A percentile compares a stretch with the other conserved stretches of the same genome.
These are phyloP conservation scores for Fusarium sp. DNA, from an alignment of 2,329 filamentous ascomycete genomes.

Conservation along the genomic window DNA sequence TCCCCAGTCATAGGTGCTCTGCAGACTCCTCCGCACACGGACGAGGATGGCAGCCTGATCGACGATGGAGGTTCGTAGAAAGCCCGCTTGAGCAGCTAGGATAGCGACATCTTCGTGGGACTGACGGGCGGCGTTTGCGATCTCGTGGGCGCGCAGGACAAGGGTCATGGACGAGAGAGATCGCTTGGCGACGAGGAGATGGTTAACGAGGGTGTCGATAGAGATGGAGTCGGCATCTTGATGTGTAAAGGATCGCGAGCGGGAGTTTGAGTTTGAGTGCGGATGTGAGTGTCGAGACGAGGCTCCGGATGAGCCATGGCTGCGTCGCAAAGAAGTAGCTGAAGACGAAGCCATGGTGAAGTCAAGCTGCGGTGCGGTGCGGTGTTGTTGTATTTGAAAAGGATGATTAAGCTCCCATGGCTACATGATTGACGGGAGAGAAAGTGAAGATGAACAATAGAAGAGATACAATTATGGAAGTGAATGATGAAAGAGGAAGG, in stretches of 20 bases:
- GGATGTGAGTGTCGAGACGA: slow-evolving; percentile 49
- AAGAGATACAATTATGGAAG: slow-evolving; percentile 15
- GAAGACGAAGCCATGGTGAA: slow-evolving; percentile 52
- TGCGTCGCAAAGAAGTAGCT: slow-evolving; percentile 51
- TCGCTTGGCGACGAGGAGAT: slow-evolving; percentile 88
- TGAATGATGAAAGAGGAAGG: slow-evolving; percentile 13
- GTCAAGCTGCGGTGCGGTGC: slow-evolving; percentile 1
- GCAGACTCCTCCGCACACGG: slow-evolving; percentile 63
- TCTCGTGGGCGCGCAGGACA: slow-evolving; percentile 87
- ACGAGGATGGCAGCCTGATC: slow-evolving; percentile 65
- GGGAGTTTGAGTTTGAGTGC: slow-evolving; percentile 38
- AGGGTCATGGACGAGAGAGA: slow-evolving; percentile 85
- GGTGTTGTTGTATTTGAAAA: not conserved
- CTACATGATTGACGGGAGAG: slow-evolving; percentile 38
- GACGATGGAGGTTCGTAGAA: slow-evolving; percentile 70
- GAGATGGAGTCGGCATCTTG: slow-evolving; percentile 45
- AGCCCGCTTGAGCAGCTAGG: slow-evolving; percentile 75
- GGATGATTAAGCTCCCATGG: slow-evolving; percentile 24
- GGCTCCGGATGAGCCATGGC: slow-evolving; percentile 51
- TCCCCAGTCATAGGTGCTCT: slow-evolving; percentile 66
- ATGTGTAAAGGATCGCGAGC: slow-evolving; percentile 33
- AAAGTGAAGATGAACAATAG: slow-evolving; percentile 6
- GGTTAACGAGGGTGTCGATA: slow-evolving; percentile 82
- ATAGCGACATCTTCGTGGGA: slow-evolving; percentile 83
- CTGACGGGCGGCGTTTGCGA: slow-evolving; percentile 79